Evolutionary conservation across 2,329 filamentous ascomycete species (phyloP), one percentile per base, ranked within the genome.

Genomic region (Neonectria magnoliae): DNA sequence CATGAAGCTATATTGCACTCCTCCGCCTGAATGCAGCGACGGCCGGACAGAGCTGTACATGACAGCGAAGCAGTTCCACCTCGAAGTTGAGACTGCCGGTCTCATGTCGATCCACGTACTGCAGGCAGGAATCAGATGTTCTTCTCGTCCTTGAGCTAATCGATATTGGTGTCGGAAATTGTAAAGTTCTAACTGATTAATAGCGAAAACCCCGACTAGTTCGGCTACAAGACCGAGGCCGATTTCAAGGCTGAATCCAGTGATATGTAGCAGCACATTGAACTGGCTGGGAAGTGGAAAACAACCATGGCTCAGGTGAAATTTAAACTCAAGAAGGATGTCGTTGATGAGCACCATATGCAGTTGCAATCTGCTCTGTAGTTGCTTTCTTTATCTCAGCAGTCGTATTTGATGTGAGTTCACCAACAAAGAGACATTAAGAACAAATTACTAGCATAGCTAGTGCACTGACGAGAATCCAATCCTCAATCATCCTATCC

Each of bases 221-320:
- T 73, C 68, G n/a, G 57, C 48, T 20, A 62, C 57, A 31, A 71
- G 71, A 29, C 56, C 70, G 4, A 71, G 66, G 14, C 72, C 72
- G 14, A 74, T 67, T 20, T 71, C 72, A 5, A 70, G 69, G 44
- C 66, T 68, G 27, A 65, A 63, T 36, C 72, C 70, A 5, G 72
- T 73, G 25, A 60, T 14, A 50, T 71, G 65, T 52, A 63, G 7
- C 0, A 1, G 1, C 68, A 68, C 1, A 56, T 71, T 4, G 29
- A 5, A 5, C 41, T 16, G 1, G 33, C 47, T 0, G 52, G 10
- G 1, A 44, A 44, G 13, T 18, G 48, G 0, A 66, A 57, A 1
- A 42, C 41, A 10, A 10, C 66, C 0, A 2, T 68, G 0, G 42
- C 45, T 0, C 45, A 61, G 1, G 9, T 68, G 0, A 71, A 65